These are phyloP conservation scores for Leccinum broughii DNA, from an alignment of 768 basidiomycete species.

Conservation along the genomic window DNA sequence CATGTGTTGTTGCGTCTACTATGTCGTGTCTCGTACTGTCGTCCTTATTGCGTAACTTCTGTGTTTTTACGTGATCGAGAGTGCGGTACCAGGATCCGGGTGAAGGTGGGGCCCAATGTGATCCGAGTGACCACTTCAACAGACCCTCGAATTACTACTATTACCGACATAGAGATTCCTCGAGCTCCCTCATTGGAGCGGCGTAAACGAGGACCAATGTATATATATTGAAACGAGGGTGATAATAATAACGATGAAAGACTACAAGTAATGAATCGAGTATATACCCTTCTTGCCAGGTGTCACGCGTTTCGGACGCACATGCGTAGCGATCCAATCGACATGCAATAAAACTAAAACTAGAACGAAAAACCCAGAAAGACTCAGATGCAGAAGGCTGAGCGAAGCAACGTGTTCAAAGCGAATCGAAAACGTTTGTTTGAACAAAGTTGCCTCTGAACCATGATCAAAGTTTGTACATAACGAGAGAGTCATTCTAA, in stretches of 20 bases:
- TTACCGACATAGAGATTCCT: background rate
- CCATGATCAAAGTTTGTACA: background rate
- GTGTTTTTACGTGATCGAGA: background rate
- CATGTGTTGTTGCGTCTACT: background rate
- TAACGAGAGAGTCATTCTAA: background rate
- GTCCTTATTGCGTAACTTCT: background rate
- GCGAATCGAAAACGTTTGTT: background rate
- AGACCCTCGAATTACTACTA: background rate
- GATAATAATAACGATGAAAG: background rate
- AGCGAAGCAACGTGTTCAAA: background rate
- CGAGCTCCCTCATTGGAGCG: background rate
- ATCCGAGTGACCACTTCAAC: background rate
- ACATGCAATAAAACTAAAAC: background rate
- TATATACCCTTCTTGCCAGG: background rate
- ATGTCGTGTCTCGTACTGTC: background rate
- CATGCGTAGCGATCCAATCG: background rate
- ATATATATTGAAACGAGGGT: background rate
- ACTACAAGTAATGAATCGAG: background rate
- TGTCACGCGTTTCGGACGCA: background rate
- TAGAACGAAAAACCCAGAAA: background rate
- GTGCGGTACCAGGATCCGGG: background rate
- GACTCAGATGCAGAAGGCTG: background rate
- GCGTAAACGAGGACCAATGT: background rate
- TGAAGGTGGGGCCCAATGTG: background rate
- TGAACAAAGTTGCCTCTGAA: background rate